phyloP scores from a whole-genome alignment of 371 early-diverging fungal genomes.

The Mortierella sp. region DNA sequence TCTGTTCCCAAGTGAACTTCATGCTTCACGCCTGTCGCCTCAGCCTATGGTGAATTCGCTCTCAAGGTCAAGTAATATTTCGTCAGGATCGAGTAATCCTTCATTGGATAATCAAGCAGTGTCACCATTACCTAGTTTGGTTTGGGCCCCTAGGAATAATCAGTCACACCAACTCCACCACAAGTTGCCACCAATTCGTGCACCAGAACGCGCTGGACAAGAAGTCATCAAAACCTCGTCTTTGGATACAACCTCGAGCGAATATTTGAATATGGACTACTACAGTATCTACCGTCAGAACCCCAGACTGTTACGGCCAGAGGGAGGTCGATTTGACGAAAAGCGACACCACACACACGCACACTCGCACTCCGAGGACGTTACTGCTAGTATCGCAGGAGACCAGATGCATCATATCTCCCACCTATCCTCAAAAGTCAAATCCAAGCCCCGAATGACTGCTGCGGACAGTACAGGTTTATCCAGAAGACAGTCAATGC shows the following conservation, averaged over 20 bases:
- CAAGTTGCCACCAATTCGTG: constrained; percentile 36
- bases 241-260: constrained; percentile 22
- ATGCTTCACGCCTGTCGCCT: background rate
- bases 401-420: background rate
- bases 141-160: constrained; percentile 33
- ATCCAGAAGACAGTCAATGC: constrained; percentile 29
- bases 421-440: constrained; percentile 3
- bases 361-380: background rate
- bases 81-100: constrained; percentile 11
- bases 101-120: constrained; percentile 8
- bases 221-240: constrained; percentile 34
- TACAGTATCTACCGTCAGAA: constrained; percentile 35
- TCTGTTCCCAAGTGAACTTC: background rate
- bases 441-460: background rate
- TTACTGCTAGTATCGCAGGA: background rate
- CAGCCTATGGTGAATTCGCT: constrained; percentile 13
- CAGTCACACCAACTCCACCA: constrained; percentile 11
- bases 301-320: constrained; percentile 34
- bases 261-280: constrained; percentile 42
- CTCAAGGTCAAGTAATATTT: constrained; percentile 10
- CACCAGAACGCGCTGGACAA: constrained; percentile 40
- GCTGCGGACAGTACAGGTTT: background rate
- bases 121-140: constrained; percentile 9
- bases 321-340: constrained; percentile 47
- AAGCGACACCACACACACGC: background rate